Evolutionary conservation across 2,329 filamentous ascomycete species (phyloP), one percentile per base, ranked within the genome.

Genomic region (Aspergillus phoenicis): DNA sequence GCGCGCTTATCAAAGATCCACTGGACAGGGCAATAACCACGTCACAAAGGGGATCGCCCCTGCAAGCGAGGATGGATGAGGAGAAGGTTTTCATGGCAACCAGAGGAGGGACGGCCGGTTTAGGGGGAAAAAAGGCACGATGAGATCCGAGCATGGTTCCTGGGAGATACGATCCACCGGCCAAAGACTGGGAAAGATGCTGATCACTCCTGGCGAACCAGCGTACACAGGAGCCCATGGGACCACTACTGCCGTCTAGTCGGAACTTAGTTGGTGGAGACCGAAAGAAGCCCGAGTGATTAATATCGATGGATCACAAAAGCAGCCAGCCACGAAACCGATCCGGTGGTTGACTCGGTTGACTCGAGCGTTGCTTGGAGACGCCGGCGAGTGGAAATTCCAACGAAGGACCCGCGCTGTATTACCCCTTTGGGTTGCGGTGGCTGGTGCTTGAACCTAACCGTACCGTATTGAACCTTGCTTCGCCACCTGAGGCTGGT

Each of bases 141-240:
- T 63, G 61, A 62, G 63, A 64, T 64, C 58, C 55, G 45, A 63
- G 41, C 61, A 58, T 62, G 60, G 62, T 58, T 59, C 52, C 33
- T 43, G 60, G 47, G 28, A 24, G 48, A 56, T 59, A 51, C 33
- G 52, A 53, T 53, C 56, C 55, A 39, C 60, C 54, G 38, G 38
- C 38, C 33, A 55, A 43, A 55, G 38, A 30, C 52, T 55, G 52
- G 52, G 26, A 47, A 17, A 26, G 53, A 56, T 56, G 56, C 30
- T 62, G 60, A 59, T 62, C 47, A 26, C 59, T 57, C 57, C 57
- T 59, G 57, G 60, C 57, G 62, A 58, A 61, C 58, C 61, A 58
- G 47, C 57, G 36, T 55, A 47, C 33, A 36, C 33, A 36, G 33
- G 33, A 36, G 57, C 30, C 45, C 28, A 33, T 24, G 33, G 57